Percentiles rank a stretch among this genome's conserved stretches.
Conservation (phyloP, 1,284 basidiomycete genomes). For the Ganoderma meredithae region DNA sequence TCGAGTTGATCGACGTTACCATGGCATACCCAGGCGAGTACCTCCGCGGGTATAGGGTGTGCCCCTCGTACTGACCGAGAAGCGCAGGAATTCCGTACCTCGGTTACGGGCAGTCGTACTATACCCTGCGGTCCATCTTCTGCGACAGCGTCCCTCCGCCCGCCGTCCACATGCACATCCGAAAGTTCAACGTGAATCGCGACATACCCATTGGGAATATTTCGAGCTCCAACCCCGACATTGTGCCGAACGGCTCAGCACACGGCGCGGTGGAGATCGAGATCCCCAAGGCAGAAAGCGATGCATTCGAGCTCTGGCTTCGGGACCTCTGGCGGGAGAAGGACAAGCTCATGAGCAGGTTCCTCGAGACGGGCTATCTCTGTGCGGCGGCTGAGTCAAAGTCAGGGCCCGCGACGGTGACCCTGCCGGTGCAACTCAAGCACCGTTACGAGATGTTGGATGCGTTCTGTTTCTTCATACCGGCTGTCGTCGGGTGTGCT, state of each 20-base stretch:
- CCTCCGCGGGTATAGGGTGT: background rate
- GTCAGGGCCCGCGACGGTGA: constrained; percentile 42
- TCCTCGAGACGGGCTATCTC: constrained; percentile 59
- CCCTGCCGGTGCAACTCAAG: constrained; percentile 68
- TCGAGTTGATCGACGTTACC: constrained; percentile 90
- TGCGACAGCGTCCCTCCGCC: constrained; percentile 86
- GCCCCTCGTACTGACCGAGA: background rate
- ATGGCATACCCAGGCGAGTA: constrained; percentile 85
- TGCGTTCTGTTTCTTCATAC: constrained; percentile 76
- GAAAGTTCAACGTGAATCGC: constrained; percentile 71
- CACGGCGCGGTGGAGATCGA: constrained; percentile 58
- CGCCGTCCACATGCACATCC: constrained; percentile 85
- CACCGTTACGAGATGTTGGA: constrained; percentile 61
- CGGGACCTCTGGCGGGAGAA: constrained; percentile 85
- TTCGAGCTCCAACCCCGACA: constrained; percentile 46
- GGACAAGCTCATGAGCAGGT: constrained; percentile 76
- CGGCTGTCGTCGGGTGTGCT: constrained; percentile 60
- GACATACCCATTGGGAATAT: constrained; percentile 74
- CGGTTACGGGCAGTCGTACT: constrained; percentile 85
- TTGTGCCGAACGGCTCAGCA: constrained; percentile 41
- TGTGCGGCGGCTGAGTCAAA: constrained; percentile 26
- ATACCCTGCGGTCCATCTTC: constrained; percentile 91
- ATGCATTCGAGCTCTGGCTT: constrained; percentile 86
- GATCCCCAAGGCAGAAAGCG: constrained; percentile 72
- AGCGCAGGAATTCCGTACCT: constrained; percentile 63